phyloP scores from a whole-genome alignment of 2,329 filamentous ascomycete species.

The Aspergillus flavus region DNA sequence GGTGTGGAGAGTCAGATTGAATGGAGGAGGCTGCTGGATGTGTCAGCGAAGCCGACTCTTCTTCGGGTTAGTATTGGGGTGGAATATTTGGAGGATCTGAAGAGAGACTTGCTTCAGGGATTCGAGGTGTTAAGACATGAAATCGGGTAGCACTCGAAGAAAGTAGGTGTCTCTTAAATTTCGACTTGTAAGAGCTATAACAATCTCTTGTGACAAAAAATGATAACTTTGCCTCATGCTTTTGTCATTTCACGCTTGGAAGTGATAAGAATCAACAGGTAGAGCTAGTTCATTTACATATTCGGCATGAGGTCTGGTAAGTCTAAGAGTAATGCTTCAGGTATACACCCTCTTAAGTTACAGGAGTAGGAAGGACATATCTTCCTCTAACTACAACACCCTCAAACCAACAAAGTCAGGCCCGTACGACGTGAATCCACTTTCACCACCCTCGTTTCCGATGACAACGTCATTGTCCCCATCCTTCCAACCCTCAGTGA shows the following conservation, averaged over 20 bases:
- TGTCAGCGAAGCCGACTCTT: slow-evolving; percentile 68
- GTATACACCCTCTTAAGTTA: neutral
- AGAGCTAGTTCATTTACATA: neutral
- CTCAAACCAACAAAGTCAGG: slow-evolving; percentile 42
- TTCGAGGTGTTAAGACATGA: slow-evolving; percentile 46
- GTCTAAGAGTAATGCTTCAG: fast-evolving
- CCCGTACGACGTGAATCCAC: slow-evolving; percentile 30
- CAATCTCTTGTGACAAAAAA: fast-evolving
- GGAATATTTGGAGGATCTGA: slow-evolving; percentile 81
- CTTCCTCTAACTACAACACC: slow-evolving; percentile 25
- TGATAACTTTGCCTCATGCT: fast-evolving
- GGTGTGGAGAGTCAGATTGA: slow-evolving; percentile 95
- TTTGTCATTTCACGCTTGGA: too few species aligned
- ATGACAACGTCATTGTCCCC: slow-evolving; percentile 43
- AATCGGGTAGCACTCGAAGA: too few species aligned
- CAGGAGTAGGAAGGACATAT: neutral
- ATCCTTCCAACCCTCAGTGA: slow-evolving; percentile 50
- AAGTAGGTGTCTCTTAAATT: neutral
- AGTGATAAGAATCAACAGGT: too few species aligned
- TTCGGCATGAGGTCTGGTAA: neutral
- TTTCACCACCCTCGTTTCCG: slow-evolving; percentile 33
- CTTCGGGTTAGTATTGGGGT: slow-evolving; percentile 82
- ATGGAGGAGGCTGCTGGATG: slow-evolving; percentile 89
- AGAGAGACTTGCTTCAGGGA: slow-evolving; percentile 69
- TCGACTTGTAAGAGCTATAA: neutral